phyloP scores from a whole-genome alignment of 768 basidiomycete genomes.

The Termitomyces heimii region DNA sequence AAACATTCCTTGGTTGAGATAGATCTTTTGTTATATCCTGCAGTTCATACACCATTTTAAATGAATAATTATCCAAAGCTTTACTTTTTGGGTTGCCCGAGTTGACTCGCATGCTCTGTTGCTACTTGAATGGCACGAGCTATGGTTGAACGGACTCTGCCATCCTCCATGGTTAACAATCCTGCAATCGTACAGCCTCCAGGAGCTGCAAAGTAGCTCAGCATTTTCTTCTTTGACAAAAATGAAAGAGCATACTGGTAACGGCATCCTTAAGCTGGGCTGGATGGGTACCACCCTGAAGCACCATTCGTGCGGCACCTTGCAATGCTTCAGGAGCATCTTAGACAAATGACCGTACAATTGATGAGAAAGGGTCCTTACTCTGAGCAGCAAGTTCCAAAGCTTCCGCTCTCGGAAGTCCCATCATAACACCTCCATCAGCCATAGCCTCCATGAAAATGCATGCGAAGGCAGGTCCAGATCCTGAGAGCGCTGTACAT shows the following conservation, averaged over 20 bases:
- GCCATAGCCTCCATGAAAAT: slow-evolving; percentile 98
- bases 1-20: slow-evolving; percentile 12
- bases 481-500: slow-evolving; percentile 92
- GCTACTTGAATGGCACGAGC: slow-evolving; percentile 93
- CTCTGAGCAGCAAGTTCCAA: slow-evolving; percentile 95
- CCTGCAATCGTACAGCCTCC: slow-evolving; percentile 99
- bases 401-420: slow-evolving; percentile 88
- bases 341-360: background rate
- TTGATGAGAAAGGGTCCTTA: slow-evolving; percentile 27
- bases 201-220: slow-evolving; percentile 53
- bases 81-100: slow-evolving; percentile 68
- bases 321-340: slow-evolving; percentile 65
- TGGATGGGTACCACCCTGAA: slow-evolving; percentile 86
- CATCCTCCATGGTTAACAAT: slow-evolving; percentile 92
- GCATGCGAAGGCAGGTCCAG: slow-evolving; percentile 95
- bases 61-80: background rate
- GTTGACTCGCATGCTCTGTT: slow-evolving; percentile 80
- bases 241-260: slow-evolving; percentile 63
- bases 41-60: background rate
- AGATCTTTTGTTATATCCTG: background rate
- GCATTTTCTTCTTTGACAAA: background rate
- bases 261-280: slow-evolving; percentile 97
- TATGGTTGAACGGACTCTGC: slow-evolving; percentile 87
- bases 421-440: slow-evolving; percentile 99
- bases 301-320: slow-evolving; percentile 93